Evolutionary conservation across 1,284 basidiomycete genomes (phyloP), one percentile per base, ranked within the genome.

Genomic region (Sparassis latifolia): DNA sequence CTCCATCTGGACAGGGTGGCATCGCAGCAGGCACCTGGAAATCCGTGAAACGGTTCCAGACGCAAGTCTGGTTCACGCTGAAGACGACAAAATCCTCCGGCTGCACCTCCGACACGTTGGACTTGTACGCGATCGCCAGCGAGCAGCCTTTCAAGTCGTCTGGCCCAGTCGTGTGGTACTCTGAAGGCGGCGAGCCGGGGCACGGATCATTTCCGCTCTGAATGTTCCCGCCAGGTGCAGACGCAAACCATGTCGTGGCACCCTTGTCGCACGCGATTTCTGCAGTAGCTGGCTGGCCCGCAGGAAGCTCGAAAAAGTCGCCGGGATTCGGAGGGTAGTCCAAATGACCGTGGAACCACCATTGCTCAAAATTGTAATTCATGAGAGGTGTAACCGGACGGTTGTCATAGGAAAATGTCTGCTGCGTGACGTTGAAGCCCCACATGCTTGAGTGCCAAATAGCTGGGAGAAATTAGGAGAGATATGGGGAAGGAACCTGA

Each of bases 291-390:
- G 71, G 63, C 56, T 74, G 56, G 27, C 82, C 80, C 2, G 79
- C 80, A 2, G 78, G 78, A 9, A 86, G 74, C 39, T 77, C 68
- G 64, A 85, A 81, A 56, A 82, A 67, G 62, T 82, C 78, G 29
- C 73, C 75, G 2, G 66, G 58, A 58, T 78, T 71, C 1, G 84
- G 83, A 0, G 82, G 83, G 56, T 74, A 73, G 58, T 73, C 70
- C 49, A 82, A 72, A 62, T 81, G 80, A 28, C 75, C 74, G 62
- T 85, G 82, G 67, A 86, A 84, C 85, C 85, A 88, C 85, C 84
- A 87, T 54, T 84, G 65, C 28, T 76, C 58, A 64, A 86, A 86
- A 12, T 74, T 66, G 58, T 76, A 69, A 58, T 79, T 63, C 45
- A 68, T 56, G 10, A 68, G 60, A 2, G 67, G 67, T 1, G 63